These are phyloP conservation scores for Syzygium malaccense DNA, from an alignment of 441 rosid species.

Conservation along the genomic window DNA sequence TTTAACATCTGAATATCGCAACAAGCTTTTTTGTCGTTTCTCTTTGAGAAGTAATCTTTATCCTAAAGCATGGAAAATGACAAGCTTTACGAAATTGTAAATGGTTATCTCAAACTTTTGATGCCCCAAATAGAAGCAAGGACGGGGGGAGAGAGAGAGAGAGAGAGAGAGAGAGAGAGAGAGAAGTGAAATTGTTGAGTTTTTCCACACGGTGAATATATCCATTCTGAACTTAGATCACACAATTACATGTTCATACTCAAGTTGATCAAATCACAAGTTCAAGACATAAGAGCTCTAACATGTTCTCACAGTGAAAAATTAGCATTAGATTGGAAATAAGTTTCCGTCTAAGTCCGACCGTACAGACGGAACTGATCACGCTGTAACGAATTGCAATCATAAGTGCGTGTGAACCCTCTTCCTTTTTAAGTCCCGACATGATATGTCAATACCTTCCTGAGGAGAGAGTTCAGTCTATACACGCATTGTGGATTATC, in stretches of 20 bases:
- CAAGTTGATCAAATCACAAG: not conserved
- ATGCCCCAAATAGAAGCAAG: not conserved
- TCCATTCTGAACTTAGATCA: not conserved
- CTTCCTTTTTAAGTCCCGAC: not conserved
- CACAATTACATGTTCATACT: not conserved
- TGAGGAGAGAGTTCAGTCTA: not conserved
- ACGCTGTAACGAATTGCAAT: too few species aligned
- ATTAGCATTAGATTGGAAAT: not conserved
- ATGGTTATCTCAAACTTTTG: not conserved
- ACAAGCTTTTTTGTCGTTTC: not conserved
- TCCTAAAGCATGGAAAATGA: not conserved
- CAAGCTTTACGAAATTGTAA: not conserved
- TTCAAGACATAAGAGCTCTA: not conserved
- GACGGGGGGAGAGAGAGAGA: not conserved
- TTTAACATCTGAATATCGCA: not conserved
- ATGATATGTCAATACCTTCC: not conserved
- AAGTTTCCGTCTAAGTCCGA: not conserved
- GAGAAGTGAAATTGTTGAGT: not conserved
- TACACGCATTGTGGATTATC: not conserved
- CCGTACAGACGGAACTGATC: not conserved
- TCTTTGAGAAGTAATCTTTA: not conserved
- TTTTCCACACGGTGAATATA: not conserved
- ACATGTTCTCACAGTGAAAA: not conserved
- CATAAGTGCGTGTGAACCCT: not conserved
- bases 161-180: too few species aligned